Evolutionary conservation across 805 yeast species (phyloP).

Genomic region (Sugiyamaella americana): DNA sequence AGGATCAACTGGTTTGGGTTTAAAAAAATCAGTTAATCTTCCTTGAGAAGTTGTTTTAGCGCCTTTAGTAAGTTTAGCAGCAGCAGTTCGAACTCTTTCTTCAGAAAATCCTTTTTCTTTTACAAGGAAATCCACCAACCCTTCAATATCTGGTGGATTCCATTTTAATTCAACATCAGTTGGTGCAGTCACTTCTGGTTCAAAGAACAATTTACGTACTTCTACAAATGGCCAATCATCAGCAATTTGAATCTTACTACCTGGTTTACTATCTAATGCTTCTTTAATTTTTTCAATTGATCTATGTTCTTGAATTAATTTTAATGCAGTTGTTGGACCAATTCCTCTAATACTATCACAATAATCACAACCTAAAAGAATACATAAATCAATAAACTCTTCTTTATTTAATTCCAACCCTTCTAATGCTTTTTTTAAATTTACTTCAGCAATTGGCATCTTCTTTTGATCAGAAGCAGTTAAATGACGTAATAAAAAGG

Average conservation of each 20-base stretch:
- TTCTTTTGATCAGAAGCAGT: slow-evolving; percentile 93
- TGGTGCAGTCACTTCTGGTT: slow-evolving; percentile 72
- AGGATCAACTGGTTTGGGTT: slow-evolving; percentile 51
- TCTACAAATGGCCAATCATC: slow-evolving; percentile 91
- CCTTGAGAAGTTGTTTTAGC: slow-evolving; percentile 84
- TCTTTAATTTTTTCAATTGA: slow-evolving; percentile 73
- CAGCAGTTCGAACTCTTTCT: slow-evolving; percentile 84
- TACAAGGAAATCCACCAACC: slow-evolving; percentile 75
- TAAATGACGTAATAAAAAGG: slow-evolving; percentile 74
- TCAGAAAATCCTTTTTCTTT: slow-evolving; percentile 87
- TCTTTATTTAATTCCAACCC: slow-evolving; percentile 68
- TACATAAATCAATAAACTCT: slow-evolving; percentile 86
- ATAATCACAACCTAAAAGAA: slow-evolving; percentile 92
- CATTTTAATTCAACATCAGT: slow-evolving; percentile 68
- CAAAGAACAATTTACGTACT: slow-evolving; percentile 74
- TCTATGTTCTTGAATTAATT: slow-evolving; percentile 79
- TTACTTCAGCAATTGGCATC: slow-evolving; percentile 82
- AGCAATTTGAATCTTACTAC: slow-evolving; percentile 75
- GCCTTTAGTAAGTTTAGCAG: slow-evolving; percentile 76
- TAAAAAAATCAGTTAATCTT: slow-evolving; percentile 86
- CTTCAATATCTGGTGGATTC: slow-evolving; percentile 84
- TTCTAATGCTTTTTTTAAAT: slow-evolving; percentile 58
- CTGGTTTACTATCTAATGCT: slow-evolving; percentile 43
- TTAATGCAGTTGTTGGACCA: slow-evolving; percentile 92
- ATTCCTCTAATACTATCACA: slow-evolving; percentile 93